A percentile compares a stretch with the other conserved stretches of the same genome.
Conservation (phyloP, 805 yeast genomes). For the Yamadazyma nakazawae region DNA sequence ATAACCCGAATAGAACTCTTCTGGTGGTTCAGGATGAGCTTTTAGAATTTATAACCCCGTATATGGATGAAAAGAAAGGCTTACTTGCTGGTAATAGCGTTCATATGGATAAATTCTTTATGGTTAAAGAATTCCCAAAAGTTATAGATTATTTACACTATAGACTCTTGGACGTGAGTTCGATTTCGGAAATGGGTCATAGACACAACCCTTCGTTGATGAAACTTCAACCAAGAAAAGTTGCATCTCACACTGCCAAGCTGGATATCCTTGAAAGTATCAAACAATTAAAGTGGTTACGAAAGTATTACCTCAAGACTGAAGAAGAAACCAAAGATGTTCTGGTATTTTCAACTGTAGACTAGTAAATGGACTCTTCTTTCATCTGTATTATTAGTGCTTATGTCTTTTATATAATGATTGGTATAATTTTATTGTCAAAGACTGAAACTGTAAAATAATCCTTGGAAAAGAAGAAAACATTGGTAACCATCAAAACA, state of each 20-base stretch:
- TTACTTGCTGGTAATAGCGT: conserved; percentile 88
- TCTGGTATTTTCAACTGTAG: background rate
- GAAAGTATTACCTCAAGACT: conserved; percentile 55
- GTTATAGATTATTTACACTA: conserved; percentile 62
- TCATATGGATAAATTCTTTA: conserved; percentile 85
- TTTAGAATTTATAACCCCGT: conserved; percentile 54
- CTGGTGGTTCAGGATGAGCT: conserved; percentile 65
- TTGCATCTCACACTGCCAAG: conserved; percentile 77
- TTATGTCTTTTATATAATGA: too few species aligned
- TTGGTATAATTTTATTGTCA: too few species aligned
- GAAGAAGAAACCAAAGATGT: conserved; percentile 14
- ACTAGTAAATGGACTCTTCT: background rate
- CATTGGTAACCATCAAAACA: too few species aligned
- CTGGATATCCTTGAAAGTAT: conserved; percentile 89
- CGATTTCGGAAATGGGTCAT: conserved; percentile 72
- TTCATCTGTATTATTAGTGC: background rate
- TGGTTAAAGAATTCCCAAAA: conserved; percentile 79
- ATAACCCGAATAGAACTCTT: conserved; percentile 49
- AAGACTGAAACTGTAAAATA: too few species aligned
- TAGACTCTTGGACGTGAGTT: conserved; percentile 86
- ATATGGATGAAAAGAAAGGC: conserved; percentile 54
- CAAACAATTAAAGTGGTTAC: conserved; percentile 73
- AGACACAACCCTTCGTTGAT: conserved; percentile 72
- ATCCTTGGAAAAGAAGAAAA: too few species aligned
- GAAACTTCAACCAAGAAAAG: conserved; percentile 58